phyloP scores from a whole-genome alignment of 352 stramenopile genomes.

The Blastocystis sp. region DNA sequence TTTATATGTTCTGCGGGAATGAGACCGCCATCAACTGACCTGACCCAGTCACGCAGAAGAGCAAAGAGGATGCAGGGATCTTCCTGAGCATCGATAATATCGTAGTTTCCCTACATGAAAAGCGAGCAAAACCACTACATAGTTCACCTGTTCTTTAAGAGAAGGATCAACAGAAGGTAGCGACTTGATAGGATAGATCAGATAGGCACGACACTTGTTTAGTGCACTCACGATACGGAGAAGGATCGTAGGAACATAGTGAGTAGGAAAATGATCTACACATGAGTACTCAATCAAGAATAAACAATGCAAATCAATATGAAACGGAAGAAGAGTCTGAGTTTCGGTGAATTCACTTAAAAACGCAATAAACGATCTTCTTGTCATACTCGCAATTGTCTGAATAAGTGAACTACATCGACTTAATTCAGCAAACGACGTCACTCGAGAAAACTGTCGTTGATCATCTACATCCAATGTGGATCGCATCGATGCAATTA shows the following conservation, averaged over 20 bases:
- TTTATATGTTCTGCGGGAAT: background rate
- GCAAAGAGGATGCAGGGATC: background rate
- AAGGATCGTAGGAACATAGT: background rate
- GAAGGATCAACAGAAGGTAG: background rate
- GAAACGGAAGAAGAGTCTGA: background rate
- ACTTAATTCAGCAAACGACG: background rate
- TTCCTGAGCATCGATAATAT: background rate
- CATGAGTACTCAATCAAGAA: background rate
- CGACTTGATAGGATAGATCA: background rate
- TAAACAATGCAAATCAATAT: background rate
- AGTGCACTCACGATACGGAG: background rate
- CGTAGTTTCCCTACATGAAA: background rate
- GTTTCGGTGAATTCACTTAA: background rate
- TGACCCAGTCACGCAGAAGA: constrained; percentile 12
- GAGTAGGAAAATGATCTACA: background rate
- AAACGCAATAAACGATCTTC: constrained; percentile 6
- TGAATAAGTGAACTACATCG: background rate
- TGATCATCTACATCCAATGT: background rate
- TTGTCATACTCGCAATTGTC: background rate
- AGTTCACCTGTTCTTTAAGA: background rate
- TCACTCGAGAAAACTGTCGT: background rate
- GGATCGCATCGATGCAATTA: background rate
- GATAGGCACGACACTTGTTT: background rate
- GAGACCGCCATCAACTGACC: constrained; percentile 6
- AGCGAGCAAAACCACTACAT: background rate